A percentile compares a stretch with the other conserved stretches of the same genome.
Evolutionary conservation across 1,284 basidiomycete species (phyloP).

Genomic region (Moesziomyces parantarcticus): DNA sequence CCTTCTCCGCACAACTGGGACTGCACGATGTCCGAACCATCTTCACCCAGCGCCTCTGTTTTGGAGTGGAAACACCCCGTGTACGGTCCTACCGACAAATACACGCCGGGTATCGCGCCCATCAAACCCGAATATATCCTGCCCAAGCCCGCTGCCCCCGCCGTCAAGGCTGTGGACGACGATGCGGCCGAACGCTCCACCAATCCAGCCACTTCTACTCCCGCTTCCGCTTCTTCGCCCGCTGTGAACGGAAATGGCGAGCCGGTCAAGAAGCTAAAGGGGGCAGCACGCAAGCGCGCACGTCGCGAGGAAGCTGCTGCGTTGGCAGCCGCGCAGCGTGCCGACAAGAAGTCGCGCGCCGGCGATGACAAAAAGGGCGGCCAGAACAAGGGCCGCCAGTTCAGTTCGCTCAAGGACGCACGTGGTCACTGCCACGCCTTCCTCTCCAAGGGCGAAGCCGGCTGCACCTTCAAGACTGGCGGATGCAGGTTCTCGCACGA

Average conservation of each 20-base stretch:
- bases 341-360: conserved; percentile 20
- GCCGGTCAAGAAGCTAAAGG: conserved; percentile 42
- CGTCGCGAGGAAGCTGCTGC: conserved; percentile 45
- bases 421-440: conserved; percentile 35
- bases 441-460: conserved; percentile 21
- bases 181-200: conserved; percentile 34
- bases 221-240: too few species aligned
- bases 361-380: conserved; percentile 25
- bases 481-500: conserved; percentile 84
- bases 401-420: conserved; percentile 31
- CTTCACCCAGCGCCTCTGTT: not conserved
- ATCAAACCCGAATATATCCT: conserved; percentile 51
- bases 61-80: conserved; percentile 43
- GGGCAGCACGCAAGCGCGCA: conserved; percentile 42
- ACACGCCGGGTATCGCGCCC: conserved; percentile 49
- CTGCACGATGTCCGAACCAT: conserved; percentile 10
- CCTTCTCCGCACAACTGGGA: not conserved
- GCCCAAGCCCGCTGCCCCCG: conserved; percentile 18
- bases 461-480: conserved; percentile 35
- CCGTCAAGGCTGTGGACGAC: conserved; percentile 20
- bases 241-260: conserved; percentile 6
- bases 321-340: conserved; percentile 13
- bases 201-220: conserved; percentile 14
- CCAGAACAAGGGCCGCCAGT: conserved; percentile 54
- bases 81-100: conserved; percentile 40